A percentile compares a stretch with the other conserved stretches of the same genome.
Evolutionary conservation across 129 eudicot species (phyloP).

Genomic region (Artemisia annua): DNA sequence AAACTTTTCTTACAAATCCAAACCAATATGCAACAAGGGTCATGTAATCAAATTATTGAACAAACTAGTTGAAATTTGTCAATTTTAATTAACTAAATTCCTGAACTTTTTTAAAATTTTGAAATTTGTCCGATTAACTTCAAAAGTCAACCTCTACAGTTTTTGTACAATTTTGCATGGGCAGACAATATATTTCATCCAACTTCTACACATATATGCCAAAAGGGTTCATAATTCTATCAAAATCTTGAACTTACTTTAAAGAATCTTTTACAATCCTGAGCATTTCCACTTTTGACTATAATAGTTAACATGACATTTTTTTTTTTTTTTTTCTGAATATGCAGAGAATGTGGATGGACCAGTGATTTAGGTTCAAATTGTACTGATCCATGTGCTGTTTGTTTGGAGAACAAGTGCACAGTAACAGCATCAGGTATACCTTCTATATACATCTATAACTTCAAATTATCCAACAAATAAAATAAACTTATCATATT

Average conservation of each 20-base stretch:
- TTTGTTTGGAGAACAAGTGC: slow-evolving; percentile 87
- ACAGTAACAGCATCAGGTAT: slow-evolving; percentile 95
- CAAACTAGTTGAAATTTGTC: too few species aligned
- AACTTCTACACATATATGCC: not conserved
- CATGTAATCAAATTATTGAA: too few species aligned
- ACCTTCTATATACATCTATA: not conserved
- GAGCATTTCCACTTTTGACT: not conserved
- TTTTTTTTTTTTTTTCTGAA: not conserved
- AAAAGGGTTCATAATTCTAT: slow-evolving; percentile 5
- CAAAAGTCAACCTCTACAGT: slow-evolving; percentile 5
- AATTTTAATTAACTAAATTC: too few species aligned
- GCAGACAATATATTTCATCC: slow-evolving; percentile 47
- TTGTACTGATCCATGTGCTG: slow-evolving; percentile 75
- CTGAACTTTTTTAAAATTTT: not conserved
- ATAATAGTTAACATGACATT: not conserved
- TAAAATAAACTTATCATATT: not conserved
- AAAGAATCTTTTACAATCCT: slow-evolving; percentile 1
- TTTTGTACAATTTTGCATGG: slow-evolving; percentile 22
- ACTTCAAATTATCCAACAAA: not conserved
- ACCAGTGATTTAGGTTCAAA: slow-evolving; percentile 38
- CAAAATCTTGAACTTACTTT: not conserved
- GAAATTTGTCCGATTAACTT: not conserved
- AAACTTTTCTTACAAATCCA: too few species aligned
- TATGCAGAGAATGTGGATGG: slow-evolving; percentile 30
- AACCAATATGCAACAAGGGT: too few species aligned